phyloP scores from a whole-genome alignment of 2,329 filamentous ascomycete species.

The Colletotrichum sp. region DNA sequence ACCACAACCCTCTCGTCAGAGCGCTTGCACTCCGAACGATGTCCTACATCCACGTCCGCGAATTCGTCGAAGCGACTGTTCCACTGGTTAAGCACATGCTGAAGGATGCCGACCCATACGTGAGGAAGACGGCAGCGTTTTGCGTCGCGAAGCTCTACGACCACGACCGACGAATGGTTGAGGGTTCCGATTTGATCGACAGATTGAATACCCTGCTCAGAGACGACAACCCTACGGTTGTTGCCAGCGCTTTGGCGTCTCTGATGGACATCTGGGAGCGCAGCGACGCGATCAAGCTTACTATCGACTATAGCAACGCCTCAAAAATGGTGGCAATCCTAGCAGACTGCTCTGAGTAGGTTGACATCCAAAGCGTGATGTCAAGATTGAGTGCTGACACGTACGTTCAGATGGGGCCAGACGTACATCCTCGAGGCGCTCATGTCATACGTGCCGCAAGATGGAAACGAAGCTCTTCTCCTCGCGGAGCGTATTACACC shows the following conservation, averaged over 20 bases:
- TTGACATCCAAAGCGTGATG: constrained; percentile 19
- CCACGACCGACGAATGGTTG: constrained; percentile 89
- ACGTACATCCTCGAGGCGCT: constrained; percentile 97
- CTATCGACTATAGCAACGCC: constrained; percentile 95
- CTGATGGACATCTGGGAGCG: constrained; percentile 99
- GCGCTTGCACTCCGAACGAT: constrained; percentile 93
- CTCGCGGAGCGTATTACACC: constrained; percentile 93
- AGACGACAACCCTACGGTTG: constrained; percentile 97
- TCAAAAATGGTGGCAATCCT: constrained; percentile 98
- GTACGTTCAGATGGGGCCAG: constrained; percentile 81
- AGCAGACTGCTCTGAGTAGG: constrained; percentile 95
- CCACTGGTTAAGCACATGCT: constrained; percentile 83
- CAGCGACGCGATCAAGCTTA: constrained; percentile 96
- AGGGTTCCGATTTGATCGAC: constrained; percentile 90
- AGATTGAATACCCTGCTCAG: constrained; percentile 86
- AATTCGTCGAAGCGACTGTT: constrained; percentile 92
- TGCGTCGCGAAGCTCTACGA: constrained; percentile 98
- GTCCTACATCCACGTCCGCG: constrained; percentile 95
- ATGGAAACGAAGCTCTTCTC: constrained; percentile 84
- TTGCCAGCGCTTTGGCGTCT: constrained; percentile 88
- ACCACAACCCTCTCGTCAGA: constrained; percentile 88
- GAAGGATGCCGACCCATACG: constrained; percentile 89
- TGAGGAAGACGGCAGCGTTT: constrained; percentile 95
- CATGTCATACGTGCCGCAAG: constrained; percentile 97
- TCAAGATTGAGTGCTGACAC: background rate